Percentiles rank a stretch among this genome's conserved stretches.
phyloP scores from a whole-genome alignment of 2,329 filamentous ascomycete species.

The Akanthomyces dipterigenus region DNA sequence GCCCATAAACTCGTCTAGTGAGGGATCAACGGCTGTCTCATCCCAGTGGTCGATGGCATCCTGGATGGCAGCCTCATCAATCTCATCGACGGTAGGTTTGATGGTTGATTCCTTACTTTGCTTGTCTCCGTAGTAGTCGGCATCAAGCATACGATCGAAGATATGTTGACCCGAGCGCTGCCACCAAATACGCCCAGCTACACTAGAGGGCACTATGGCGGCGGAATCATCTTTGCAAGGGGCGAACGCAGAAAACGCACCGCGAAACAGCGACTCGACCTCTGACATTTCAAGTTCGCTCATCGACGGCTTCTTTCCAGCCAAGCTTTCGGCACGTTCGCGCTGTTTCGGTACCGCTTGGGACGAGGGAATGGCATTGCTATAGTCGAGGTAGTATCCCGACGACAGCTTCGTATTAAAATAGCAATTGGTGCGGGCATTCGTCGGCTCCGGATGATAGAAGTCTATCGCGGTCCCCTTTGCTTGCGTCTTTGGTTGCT shows the following conservation, averaged over 20 bases:
- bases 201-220: slow-evolving; percentile 61
- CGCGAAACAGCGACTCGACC: slow-evolving; percentile 67
- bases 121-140: slow-evolving; percentile 36
- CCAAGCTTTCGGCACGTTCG: slow-evolving; percentile 63
- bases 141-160: slow-evolving; percentile 58
- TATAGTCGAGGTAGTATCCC: slow-evolving; percentile 65
- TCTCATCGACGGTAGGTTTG: slow-evolving; percentile 26
- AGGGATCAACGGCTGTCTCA: slow-evolving; percentile 50
- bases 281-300: slow-evolving; percentile 55
- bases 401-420: slow-evolving; percentile 58
- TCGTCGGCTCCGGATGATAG: slow-evolving; percentile 47
- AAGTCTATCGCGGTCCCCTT: slow-evolving; percentile 52
- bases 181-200: slow-evolving; percentile 70
- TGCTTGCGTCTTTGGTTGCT: slow-evolving; percentile 62
- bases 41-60: slow-evolving; percentile 54
- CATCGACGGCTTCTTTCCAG: slow-evolving; percentile 49
- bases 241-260: slow-evolving; percentile 74
- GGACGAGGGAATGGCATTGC: slow-evolving; percentile 52
- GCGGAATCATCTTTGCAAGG: slow-evolving; percentile 67
- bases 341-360: slow-evolving; percentile 57
- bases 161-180: slow-evolving; percentile 59
- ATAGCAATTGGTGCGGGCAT: slow-evolving; percentile 54
- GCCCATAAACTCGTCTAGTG: slow-evolving; percentile 46
- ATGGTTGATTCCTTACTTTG: slow-evolving; percentile 29
- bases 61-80: slow-evolving; percentile 47